Conservation (phyloP, 768 basidiomycete genomes). For the Boletus tomentosulus region DNA sequence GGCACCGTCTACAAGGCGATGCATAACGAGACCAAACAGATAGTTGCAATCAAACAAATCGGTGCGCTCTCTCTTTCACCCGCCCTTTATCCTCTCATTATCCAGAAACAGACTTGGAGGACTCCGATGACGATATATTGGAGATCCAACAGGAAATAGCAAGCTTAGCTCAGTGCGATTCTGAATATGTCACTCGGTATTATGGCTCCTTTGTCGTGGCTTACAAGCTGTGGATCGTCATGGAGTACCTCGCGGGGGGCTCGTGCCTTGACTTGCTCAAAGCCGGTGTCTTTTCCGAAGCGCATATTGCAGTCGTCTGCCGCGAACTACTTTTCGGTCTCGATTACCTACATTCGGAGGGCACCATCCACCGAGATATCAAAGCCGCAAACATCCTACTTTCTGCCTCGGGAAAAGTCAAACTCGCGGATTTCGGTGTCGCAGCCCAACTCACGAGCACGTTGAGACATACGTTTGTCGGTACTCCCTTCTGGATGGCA, state of each 20-base stretch:
- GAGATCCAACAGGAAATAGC: slow-evolving; percentile 99
- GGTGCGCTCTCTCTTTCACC: slow-evolving; percentile 46
- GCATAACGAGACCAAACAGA: slow-evolving; percentile 89
- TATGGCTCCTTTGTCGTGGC: slow-evolving; percentile 96
- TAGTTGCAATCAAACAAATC: slow-evolving; percentile 98
- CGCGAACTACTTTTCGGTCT: slow-evolving; percentile 90
- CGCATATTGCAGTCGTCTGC: slow-evolving; percentile 92
- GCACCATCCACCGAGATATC: slow-evolving; percentile 98
- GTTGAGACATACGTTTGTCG: slow-evolving; percentile 94
- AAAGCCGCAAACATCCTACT: slow-evolving; percentile 96
- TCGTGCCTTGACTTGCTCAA: slow-evolving; percentile 96
- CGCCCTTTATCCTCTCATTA: background rate
- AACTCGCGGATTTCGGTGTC: slow-evolving; percentile 97
- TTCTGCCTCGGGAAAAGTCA: slow-evolving; percentile 88
- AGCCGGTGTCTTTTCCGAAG: slow-evolving; percentile 84
- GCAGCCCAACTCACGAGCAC: slow-evolving; percentile 95
- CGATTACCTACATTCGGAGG: slow-evolving; percentile 93
- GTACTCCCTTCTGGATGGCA: slow-evolving; percentile 98
- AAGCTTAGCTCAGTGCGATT: slow-evolving; percentile 92
- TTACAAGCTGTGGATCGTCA: slow-evolving; percentile 98
- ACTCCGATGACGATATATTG: slow-evolving; percentile 96
- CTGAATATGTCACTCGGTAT: slow-evolving; percentile 93
- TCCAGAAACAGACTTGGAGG: slow-evolving; percentile 73
- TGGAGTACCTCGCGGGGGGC: slow-evolving; percentile 99
- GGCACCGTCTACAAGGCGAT: slow-evolving; percentile 97